phyloP scores from a whole-genome alignment of 805 yeast species.

The Myxozyma neglecta region DNA sequence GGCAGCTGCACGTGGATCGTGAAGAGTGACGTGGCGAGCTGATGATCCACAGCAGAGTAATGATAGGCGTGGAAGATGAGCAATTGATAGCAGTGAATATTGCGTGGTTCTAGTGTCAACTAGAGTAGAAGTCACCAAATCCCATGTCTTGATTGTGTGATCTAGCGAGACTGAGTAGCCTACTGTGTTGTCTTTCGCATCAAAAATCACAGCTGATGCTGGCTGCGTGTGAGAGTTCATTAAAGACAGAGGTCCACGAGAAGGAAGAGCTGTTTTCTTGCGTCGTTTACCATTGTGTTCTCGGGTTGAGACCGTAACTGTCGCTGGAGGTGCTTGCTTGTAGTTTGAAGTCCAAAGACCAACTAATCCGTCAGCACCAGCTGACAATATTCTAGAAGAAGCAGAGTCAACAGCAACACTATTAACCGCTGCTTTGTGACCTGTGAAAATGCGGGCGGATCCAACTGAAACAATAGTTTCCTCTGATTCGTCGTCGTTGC shows the following conservation, averaged over 20 bases:
- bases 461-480: slow-evolving; percentile 37
- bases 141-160: slow-evolving; percentile 96
- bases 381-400: slow-evolving; percentile 71
- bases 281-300: slow-evolving; percentile 81
- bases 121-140: slow-evolving; percentile 78
- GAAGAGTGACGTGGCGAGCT: slow-evolving; percentile 93
- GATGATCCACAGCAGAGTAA: slow-evolving; percentile 91
- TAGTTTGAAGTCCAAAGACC: slow-evolving; percentile 87
- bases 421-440: slow-evolving; percentile 87
- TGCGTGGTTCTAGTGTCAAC: slow-evolving; percentile 88
- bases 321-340: slow-evolving; percentile 73
- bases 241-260: slow-evolving; percentile 77
- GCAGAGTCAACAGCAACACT: slow-evolving; percentile 59
- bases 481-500: slow-evolving; percentile 47
- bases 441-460: slow-evolving; percentile 53
- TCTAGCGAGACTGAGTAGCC: slow-evolving; percentile 95
- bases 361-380: slow-evolving; percentile 74
- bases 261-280: slow-evolving; percentile 73
- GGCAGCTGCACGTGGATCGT: slow-evolving; percentile 76
- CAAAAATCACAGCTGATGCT: slow-evolving; percentile 81
- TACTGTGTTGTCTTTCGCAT: slow-evolving; percentile 68
- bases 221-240: slow-evolving; percentile 83
- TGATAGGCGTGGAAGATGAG: slow-evolving; percentile 64
- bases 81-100: slow-evolving; percentile 74
- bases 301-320: slow-evolving; percentile 35